Conservation (phyloP, 2,329 filamentous ascomycete species). For the Epichloe baconii region DNA sequence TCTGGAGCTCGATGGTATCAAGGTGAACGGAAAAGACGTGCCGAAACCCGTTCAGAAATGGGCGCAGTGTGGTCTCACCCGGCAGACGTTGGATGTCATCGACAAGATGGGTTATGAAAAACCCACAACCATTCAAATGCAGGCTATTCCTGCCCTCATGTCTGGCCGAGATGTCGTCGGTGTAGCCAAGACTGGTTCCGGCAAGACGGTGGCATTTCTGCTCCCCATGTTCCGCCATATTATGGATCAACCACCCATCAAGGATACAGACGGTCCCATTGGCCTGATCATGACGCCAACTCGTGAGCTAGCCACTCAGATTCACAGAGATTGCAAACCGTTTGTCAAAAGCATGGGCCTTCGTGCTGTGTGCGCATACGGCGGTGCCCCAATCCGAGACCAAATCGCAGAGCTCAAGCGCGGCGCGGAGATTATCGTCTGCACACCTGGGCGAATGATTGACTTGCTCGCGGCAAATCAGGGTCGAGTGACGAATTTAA, state of each 20-base stretch:
- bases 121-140: slow-evolving; percentile 88
- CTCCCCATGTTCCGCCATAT: slow-evolving; percentile 97
- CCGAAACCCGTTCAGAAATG: slow-evolving; percentile 93
- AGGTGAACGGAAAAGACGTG: slow-evolving; percentile 75
- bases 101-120: slow-evolving; percentile 69
- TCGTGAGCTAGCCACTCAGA: slow-evolving; percentile 84
- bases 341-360: slow-evolving; percentile 80
- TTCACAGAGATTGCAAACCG: slow-evolving; percentile 87
- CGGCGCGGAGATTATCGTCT: slow-evolving; percentile 88
- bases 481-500: slow-evolving; percentile 85
- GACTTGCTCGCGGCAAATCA: slow-evolving; percentile 88
- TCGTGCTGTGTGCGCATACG: slow-evolving; percentile 83
- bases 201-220: slow-evolving; percentile 91
- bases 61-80: slow-evolving; percentile 85
- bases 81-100: slow-evolving; percentile 78
- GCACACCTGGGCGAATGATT: slow-evolving; percentile 89
- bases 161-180: slow-evolving; percentile 91
- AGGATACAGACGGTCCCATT: slow-evolving; percentile 76
- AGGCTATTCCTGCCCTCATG: slow-evolving; percentile 91
- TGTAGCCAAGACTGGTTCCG: slow-evolving; percentile 93
- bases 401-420: slow-evolving; percentile 95
- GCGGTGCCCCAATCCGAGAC: slow-evolving; percentile 90
- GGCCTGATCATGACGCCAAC: slow-evolving; percentile 88
- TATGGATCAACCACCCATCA: slow-evolving; percentile 76
- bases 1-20: slow-evolving; percentile 86